Base-by-base conservation (phyloP, 2,329 filamentous ascomycete genomes). In the Diaporthe capsici region DNA sequence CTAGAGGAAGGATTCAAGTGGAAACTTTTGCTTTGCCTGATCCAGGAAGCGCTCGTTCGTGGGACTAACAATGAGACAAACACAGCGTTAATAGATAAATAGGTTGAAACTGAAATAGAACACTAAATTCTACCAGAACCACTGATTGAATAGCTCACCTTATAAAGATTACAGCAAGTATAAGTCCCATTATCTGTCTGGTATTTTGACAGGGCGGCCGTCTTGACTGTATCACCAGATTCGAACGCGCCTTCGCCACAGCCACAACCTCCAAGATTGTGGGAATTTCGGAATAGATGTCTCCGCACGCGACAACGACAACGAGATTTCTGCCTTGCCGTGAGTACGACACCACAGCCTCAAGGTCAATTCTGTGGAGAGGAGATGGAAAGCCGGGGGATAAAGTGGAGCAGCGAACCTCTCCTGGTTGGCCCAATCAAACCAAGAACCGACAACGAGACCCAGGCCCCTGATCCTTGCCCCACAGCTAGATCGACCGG, bases 261-360 rank as follows among this genome's bases (percentile, higher is more conserved):
- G 57, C 57, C 34, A 39, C 34, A 10, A 39, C 22, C 55, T n/a
- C 22, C 55, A n/a, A 37, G 22, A 42, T 37, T 9, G 1, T 28
- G 57, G 10, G 20, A 42, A n/a, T 4, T 15, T 39, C 6, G 57
- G 10, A 60, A 15, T 42, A 7, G 20, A 25, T 37, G 20, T 42
- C 22, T 39, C 34, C 34, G 31, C 31, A 42, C 10, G 34, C 57
- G 57, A 60, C 57, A 60, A 60, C 57, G 57, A 60, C n/a, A 58
- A 58, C 55, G 55, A 60, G 17, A 31, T 5, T 10, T 42, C 12
- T 15, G 4, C 1, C 34, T 60, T 60, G 34, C 22, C 37, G 12
- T 13, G 22, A 39, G 8, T 20, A n/a, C 25, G 31, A n/a, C 10
- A 37, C 37, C 55, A 25, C 9, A 60, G 57, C 10, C 20, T 25